phyloP scores from a whole-genome alignment of 495 filamentous ascomycete genomes.

The Collariella sp. region DNA sequence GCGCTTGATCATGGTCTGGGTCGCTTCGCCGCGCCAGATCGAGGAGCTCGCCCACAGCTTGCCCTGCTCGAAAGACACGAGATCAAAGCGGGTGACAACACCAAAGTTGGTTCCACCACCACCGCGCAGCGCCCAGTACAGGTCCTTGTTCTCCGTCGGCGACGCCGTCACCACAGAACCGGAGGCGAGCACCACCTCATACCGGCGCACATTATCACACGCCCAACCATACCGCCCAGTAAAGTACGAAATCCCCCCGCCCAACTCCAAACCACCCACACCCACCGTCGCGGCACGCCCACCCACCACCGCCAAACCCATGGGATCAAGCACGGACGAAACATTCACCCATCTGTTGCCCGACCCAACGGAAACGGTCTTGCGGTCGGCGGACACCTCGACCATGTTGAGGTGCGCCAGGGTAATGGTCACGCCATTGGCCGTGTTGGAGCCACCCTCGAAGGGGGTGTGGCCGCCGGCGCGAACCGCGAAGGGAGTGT shows the following conservation, averaged over 20 bases:
- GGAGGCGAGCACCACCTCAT: constrained; percentile 41
- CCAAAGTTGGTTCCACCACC: constrained; percentile 53
- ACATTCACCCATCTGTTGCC: constrained; percentile 48
- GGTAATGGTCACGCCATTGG: constrained; percentile 49
- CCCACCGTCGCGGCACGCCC: constrained; percentile 50
- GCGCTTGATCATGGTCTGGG: constrained; percentile 17
- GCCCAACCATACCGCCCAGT: constrained; percentile 20
- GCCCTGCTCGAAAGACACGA: constrained; percentile 22
- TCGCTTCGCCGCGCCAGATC: constrained; percentile 13
- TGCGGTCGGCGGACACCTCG: constrained; percentile 25
- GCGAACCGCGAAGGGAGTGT: constrained; percentile 43
- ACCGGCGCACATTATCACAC: constrained; percentile 38
- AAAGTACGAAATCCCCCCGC: constrained; percentile 44
- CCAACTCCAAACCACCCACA: constrained; percentile 50
- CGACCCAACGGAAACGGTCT: constrained; percentile 34
- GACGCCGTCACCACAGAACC: constrained; percentile 40
- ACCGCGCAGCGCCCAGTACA: constrained; percentile 52
- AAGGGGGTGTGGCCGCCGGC: constrained; percentile 47
- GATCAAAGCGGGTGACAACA: constrained; percentile 38
- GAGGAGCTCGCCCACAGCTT: constrained; percentile 18
- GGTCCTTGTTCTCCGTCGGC: constrained; percentile 33
- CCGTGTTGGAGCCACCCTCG: constrained; percentile 39
- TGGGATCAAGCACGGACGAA: constrained; percentile 39
- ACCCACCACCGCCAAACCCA: constrained; percentile 43
- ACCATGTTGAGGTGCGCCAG: constrained; percentile 39